Percentiles rank a stretch among this genome's conserved stretches.
Conservation (phyloP, 2,329 filamentous ascomycete genomes). For the Cladosporium austrohemisphaericum region DNA sequence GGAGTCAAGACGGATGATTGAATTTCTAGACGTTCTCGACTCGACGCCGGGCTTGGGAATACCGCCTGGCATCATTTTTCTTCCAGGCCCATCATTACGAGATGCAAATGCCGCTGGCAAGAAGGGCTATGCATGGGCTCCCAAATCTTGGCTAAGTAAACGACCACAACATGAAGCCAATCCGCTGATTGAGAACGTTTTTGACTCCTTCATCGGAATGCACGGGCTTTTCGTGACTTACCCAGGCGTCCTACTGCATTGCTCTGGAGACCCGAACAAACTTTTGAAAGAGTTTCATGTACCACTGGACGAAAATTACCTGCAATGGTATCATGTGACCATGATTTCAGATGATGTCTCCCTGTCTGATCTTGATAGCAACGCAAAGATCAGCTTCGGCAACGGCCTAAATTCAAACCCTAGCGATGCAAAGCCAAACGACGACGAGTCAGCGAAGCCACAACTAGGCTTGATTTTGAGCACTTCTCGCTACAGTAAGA, state of each 20-base stretch:
- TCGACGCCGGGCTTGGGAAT: too few relatives aligned
- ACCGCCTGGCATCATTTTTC: too few relatives aligned
- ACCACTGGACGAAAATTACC: neutral
- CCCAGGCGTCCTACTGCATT: neutral
- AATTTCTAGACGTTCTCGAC: too few relatives aligned
- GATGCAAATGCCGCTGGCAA: too few relatives aligned
- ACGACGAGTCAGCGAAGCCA: neutral
- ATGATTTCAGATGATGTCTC: neutral
- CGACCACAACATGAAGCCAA: too few relatives aligned
- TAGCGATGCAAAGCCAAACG: neutral
- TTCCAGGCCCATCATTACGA: too few relatives aligned
- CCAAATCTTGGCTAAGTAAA: too few relatives aligned
- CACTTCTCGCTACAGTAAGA: neutral
- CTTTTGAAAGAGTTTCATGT: neutral
- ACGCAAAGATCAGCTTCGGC: neutral
- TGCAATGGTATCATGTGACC: neutral
- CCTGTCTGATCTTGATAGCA: neutral
- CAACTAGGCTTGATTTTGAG: neutral
- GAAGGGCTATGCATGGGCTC: too few relatives aligned
- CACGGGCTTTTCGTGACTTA: neutral
- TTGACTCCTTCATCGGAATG: too few relatives aligned
- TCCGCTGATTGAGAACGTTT: too few relatives aligned
- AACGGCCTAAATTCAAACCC: neutral
- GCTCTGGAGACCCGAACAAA: neutral
- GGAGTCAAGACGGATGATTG: too few relatives aligned